Percentiles rank a stretch among this genome's conserved stretches.
phyloP scores from a whole-genome alignment of 2,329 filamentous ascomycete species.

The Trichoderma sp. region DNA sequence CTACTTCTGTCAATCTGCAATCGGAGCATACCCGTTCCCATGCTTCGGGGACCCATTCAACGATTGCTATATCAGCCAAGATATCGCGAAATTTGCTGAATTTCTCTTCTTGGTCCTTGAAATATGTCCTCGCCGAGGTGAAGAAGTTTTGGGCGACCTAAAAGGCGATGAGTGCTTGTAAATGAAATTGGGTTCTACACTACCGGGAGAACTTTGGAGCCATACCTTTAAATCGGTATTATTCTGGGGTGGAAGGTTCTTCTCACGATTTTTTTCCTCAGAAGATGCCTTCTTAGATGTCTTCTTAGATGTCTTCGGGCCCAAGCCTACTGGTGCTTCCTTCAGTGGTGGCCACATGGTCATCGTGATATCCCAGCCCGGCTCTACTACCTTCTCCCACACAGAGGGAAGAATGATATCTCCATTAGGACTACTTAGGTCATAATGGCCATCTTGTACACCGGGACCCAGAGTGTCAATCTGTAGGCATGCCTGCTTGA shows the following conservation, averaged over 20 bases:
- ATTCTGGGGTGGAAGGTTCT: background rate
- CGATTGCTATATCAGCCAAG: background rate
- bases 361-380: slow-evolving; percentile 58
- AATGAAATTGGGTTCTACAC: background rate
- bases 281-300: background rate
- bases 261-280: background rate
- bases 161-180: too few species aligned
- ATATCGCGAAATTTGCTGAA: background rate
- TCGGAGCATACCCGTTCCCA: background rate
- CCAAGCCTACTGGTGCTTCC: slow-evolving; percentile 31
- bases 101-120: background rate
- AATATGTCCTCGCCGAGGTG: background rate
- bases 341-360: slow-evolving; percentile 59
- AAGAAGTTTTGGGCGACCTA: background rate
- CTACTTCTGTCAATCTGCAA: background rate
- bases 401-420: slow-evolving; percentile 76
- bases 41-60: background rate
- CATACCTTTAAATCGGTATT: background rate
- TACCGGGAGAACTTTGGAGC: too few species aligned
- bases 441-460: slow-evolving; percentile 75
- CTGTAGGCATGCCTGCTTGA: slow-evolving; percentile 80
- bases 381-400: slow-evolving; percentile 78
- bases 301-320: slow-evolving; percentile 13
- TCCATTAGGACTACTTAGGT: slow-evolving; percentile 72
- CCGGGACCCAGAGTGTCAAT: slow-evolving; percentile 73